Percentiles rank a stretch among this genome's conserved stretches.
phyloP scores from a whole-genome alignment of 2,329 filamentous ascomycete genomes.

The Dothidotthia symphoricarpi region DNA sequence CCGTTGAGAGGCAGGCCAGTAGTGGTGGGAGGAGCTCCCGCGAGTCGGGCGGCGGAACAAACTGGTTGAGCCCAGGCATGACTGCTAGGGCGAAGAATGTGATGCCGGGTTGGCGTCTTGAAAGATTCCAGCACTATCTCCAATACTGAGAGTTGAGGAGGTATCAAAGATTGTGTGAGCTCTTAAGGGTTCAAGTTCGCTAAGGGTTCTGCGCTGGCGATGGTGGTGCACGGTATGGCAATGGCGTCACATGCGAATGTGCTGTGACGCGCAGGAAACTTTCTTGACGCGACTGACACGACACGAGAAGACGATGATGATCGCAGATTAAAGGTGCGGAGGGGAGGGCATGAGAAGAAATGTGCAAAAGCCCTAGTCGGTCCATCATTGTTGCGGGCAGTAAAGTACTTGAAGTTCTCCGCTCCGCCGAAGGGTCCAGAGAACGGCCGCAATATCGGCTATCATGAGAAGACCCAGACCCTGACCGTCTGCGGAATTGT shows the following conservation, averaged over 20 bases:
- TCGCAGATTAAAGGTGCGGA: neutral
- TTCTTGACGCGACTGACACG: neutral
- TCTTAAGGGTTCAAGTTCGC: neutral
- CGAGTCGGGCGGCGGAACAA: constrained; percentile 56
- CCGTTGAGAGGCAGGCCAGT: constrained; percentile 62
- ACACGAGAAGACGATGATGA: too few relatives aligned
- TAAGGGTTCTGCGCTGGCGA: constrained; percentile 2
- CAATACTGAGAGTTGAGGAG: neutral
- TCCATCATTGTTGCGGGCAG: constrained; percentile 17
- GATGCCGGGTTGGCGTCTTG: neutral
- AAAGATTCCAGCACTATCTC: neutral
- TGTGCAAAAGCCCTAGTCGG: constrained; percentile 7
- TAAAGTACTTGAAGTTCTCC: constrained; percentile 16
- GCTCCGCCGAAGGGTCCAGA: constrained; percentile 15
- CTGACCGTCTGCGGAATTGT: too few relatives aligned
- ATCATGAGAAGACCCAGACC: too few relatives aligned
- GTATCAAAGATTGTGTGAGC: constrained; percentile 1
- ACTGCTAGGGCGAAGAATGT: constrained; percentile 1
- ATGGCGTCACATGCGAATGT: constrained; percentile 33
- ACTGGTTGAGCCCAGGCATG: constrained; percentile 50
- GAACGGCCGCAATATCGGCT: too few relatives aligned
- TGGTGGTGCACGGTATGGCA: constrained; percentile 6
- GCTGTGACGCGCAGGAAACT: constrained; percentile 15
- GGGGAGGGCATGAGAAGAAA: constrained; percentile 8
- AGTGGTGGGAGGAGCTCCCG: constrained; percentile 60